These are phyloP conservation scores for Candida xyloterini DNA, from an alignment of 805 yeast species.

Conservation along the genomic window DNA sequence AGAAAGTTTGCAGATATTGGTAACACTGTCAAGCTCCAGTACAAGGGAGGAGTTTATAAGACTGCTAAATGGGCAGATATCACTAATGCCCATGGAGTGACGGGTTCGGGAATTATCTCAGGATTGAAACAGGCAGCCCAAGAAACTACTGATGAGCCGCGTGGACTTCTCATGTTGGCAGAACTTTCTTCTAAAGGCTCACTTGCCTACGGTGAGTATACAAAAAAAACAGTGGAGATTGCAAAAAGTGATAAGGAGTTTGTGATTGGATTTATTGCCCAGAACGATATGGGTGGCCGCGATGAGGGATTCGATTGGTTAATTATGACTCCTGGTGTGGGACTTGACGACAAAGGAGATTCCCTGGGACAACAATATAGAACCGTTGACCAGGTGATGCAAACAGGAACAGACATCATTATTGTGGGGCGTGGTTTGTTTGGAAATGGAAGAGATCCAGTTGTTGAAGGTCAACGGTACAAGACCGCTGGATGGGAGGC, in stretches of 20 bases:
- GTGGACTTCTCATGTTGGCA: slow-evolving; percentile 93
- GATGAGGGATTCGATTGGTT: slow-evolving; percentile 92
- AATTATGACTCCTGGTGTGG: slow-evolving; percentile 98
- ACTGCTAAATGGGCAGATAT: slow-evolving; percentile 96
- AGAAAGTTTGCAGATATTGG: slow-evolving; percentile 99
- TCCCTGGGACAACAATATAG: slow-evolving; percentile 95
- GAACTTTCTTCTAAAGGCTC: slow-evolving; percentile 94
- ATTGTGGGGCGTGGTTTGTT: slow-evolving; percentile 98
- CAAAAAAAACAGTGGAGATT: slow-evolving; percentile 82
- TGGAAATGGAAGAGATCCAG: slow-evolving; percentile 92
- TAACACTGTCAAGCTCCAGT: slow-evolving; percentile 92
- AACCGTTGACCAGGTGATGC: slow-evolving; percentile 79
- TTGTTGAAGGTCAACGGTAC: slow-evolving; percentile 82
- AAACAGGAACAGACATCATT: slow-evolving; percentile 87
- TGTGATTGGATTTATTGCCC: slow-evolving; percentile 96
- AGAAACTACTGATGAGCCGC: slow-evolving; percentile 67
- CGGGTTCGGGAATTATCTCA: slow-evolving; percentile 88
- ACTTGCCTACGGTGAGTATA: slow-evolving; percentile 88
- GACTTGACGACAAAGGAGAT: slow-evolving; percentile 95
- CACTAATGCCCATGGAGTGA: slow-evolving; percentile 96
- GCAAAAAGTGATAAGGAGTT: slow-evolving; percentile 81
- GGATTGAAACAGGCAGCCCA: slow-evolving; percentile 83
- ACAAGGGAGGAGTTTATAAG: slow-evolving; percentile 82
- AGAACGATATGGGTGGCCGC: slow-evolving; percentile 77
- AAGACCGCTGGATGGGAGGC: slow-evolving; percentile 95